Conservation (phyloP, 2,329 filamentous ascomycete species). For the Didymella pinodella region DNA sequence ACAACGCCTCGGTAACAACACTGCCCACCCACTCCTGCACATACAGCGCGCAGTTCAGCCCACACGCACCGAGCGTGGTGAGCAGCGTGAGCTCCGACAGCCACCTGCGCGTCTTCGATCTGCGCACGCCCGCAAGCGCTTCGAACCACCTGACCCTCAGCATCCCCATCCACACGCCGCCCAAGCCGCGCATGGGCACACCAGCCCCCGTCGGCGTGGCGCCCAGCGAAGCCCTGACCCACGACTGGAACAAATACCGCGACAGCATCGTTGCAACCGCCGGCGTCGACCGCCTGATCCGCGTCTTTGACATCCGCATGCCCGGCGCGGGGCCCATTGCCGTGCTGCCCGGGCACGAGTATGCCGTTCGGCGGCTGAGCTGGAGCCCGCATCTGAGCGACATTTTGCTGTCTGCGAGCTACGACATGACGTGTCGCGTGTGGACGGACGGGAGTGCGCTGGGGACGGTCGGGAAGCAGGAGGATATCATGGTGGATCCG, state of each 20-base stretch:
- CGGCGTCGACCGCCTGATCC: constrained; percentile 85
- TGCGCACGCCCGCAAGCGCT: constrained; percentile 83
- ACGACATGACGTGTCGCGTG: constrained; percentile 96
- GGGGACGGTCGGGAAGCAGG: constrained; percentile 49
- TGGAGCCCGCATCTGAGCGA: constrained; percentile 97
- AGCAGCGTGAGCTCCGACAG: constrained; percentile 90
- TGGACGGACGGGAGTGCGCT: constrained; percentile 82
- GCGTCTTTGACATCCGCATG: constrained; percentile 88
- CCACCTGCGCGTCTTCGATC: constrained; percentile 88
- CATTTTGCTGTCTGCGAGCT: constrained; percentile 85
- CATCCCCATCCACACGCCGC: constrained; percentile 81
- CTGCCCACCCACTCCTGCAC: constrained; percentile 93
- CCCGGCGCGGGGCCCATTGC: constrained; percentile 75
- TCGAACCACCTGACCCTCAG: constrained; percentile 85
- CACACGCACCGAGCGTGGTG: constrained; percentile 83
- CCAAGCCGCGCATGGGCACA: constrained; percentile 59
- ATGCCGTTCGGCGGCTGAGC: constrained; percentile 82
- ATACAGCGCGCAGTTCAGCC: constrained; percentile 90
- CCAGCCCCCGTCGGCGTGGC: constrained; percentile 55
- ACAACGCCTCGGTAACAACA: constrained; percentile 77
- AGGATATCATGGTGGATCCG: constrained; percentile 47
- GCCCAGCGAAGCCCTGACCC: constrained; percentile 87
- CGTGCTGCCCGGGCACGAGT: constrained; percentile 84
- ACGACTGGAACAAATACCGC: constrained; percentile 99
- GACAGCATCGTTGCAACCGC: constrained; percentile 84